A percentile compares a stretch with the other conserved stretches of the same genome.
Conservation (phyloP, 345 rosid species). For the Boechera retrofracta region DNA sequence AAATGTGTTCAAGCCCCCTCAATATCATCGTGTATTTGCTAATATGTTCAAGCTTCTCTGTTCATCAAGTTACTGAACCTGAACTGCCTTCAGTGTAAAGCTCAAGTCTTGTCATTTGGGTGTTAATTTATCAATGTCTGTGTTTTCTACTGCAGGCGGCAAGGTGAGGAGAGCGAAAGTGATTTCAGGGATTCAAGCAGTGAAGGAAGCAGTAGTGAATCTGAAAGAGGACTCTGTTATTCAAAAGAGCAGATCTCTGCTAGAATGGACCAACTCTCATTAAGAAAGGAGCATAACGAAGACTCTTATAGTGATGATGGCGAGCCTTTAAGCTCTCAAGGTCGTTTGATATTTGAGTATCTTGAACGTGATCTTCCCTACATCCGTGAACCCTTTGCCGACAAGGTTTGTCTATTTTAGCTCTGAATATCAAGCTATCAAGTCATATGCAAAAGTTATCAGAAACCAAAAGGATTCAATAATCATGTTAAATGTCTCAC, state of each 20-base stretch:
- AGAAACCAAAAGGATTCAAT: not conserved
- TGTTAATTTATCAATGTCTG: constrained; percentile 2
- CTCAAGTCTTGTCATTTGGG: not conserved
- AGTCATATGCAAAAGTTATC: constrained; percentile 5
- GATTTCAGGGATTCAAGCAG: constrained; percentile 76
- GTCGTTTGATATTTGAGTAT: constrained; percentile 69
- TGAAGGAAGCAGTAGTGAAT: constrained; percentile 78
- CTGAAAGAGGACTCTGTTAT: constrained; percentile 51
- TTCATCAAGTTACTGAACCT: constrained; percentile 8
- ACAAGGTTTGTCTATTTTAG: constrained; percentile 63
- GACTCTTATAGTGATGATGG: constrained; percentile 79
- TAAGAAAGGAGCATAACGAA: constrained; percentile 57
- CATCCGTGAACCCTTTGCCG: constrained; percentile 87
- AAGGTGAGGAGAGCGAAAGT: constrained; percentile 76
- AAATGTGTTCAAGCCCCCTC: not conserved
- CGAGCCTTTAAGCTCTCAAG: constrained; percentile 59
- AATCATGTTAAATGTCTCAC: constrained; percentile 11
- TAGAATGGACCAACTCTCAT: constrained; percentile 54
- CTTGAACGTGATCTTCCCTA: constrained; percentile 81
- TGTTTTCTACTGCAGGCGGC: constrained; percentile 40
- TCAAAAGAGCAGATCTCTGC: constrained; percentile 48
- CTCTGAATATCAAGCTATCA: constrained; percentile 1
- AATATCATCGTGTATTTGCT: not conserved
- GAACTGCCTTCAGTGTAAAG: not conserved
- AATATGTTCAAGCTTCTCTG: not conserved